Evolutionary conservation across 2,329 filamentous ascomycete genomes (phyloP).

Genomic region (Aspergillus neoniger): DNA sequence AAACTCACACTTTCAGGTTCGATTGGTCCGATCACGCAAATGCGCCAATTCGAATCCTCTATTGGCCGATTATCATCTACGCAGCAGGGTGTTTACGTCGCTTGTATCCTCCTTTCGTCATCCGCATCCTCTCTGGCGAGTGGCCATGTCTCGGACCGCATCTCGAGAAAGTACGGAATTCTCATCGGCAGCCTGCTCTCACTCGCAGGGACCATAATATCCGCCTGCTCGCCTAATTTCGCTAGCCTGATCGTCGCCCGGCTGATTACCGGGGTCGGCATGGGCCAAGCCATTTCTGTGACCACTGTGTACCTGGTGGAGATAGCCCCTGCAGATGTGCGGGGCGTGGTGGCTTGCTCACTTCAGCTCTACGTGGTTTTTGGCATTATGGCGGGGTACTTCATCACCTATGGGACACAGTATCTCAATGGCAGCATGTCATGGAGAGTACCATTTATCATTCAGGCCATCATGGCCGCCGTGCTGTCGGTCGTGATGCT

Average conservation of each 20-base stretch:
- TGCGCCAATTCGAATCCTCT: conserved; percentile 15
- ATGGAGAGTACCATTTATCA: conserved; percentile 15
- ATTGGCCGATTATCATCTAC: conserved; percentile 16
- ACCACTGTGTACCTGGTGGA: conserved; percentile 20
- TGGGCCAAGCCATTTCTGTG: conserved; percentile 19
- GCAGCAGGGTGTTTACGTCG: conserved; percentile 18
- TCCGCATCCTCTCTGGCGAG: conserved; percentile 14
- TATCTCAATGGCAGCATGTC: conserved; percentile 10
- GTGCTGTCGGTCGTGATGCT: conserved; percentile 8
- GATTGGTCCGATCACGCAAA: conserved; percentile 18
- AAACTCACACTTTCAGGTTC: conserved; percentile 11
- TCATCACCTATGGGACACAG: conserved; percentile 15
- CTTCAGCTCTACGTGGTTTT: conserved; percentile 18
- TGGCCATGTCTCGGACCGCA: conserved; percentile 18
- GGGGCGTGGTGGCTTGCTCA: conserved; percentile 17
- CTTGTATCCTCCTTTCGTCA: conserved; percentile 17
- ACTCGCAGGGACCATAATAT: conserved; percentile 15
- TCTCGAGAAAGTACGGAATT: conserved; percentile 18
- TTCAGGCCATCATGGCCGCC: conserved; percentile 13
- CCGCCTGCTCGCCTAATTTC: conserved; percentile 15
- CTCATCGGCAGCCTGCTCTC: conserved; percentile 14
- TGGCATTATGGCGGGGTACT: conserved; percentile 18
- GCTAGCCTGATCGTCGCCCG: conserved; percentile 16
- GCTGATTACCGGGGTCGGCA: conserved; percentile 14
- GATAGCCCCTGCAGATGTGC: conserved; percentile 13